Evolutionary conservation across 805 yeast species (phyloP), one percentile per base, ranked within the genome.

Genomic region (Candida oleophila): DNA sequence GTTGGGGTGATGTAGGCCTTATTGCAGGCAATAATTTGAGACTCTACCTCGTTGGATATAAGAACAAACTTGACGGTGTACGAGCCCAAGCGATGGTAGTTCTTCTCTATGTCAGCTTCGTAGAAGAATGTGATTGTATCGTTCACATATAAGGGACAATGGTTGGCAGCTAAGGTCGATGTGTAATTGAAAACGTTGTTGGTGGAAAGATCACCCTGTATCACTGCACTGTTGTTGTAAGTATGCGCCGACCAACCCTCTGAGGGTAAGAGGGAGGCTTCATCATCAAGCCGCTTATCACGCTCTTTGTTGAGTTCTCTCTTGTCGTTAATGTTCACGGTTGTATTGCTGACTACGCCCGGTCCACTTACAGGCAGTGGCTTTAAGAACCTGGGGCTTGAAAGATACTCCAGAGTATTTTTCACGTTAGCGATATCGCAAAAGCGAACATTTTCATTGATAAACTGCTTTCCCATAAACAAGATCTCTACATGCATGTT

Each of bases 1-100:
- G 64, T 70, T 0, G 85, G 83, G 1, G 86, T 78, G 4, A 78
- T 73, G 50, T 71, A 70, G 3, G 76, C 61, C 15, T 61, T 54
- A 18, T 73, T 61, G 50, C 88, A 84, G 1, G 80, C 81, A 9
- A 82, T 55, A 3, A 69, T 48, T 2, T 55, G 44, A 16, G 73
- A 68, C 5, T 56, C 49, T 2, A 55, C 59, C 44, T 68, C 69
- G 41, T 77, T 73, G 19, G 69, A 61, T 16, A 78, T 60, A 8
- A 79, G 61, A 2, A 75, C 57, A 49, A 79, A 69, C 34, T 57
- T 49, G 7, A 73, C 69, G 3, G 65, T 58, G 52, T 74, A 80
- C 1, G 82, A 71, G 0, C 83, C 82, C 43, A 78, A 62, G 3
- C 61, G 58, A 14, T 70, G 66, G 49, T 22, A 70, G 49, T 41